Evolutionary conservation across 768 basidiomycete genomes (phyloP).

Genomic region (Royoungia palumana): DNA sequence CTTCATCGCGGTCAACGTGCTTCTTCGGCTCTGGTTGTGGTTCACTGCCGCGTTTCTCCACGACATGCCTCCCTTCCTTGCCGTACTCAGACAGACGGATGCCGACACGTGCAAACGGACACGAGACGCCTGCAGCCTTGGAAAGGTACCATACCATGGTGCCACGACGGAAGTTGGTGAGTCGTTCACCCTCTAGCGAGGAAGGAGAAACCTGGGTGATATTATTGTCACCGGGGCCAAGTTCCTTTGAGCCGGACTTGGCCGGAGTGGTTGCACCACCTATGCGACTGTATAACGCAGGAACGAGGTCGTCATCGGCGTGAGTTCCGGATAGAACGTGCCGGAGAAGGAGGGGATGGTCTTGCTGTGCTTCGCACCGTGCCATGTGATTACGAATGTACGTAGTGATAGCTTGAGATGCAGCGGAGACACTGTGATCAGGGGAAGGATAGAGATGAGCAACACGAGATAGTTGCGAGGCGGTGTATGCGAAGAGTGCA

Average conservation of each 20-base stretch:
- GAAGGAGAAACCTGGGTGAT: background rate
- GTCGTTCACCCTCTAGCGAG: constrained; percentile 31
- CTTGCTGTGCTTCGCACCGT: constrained; percentile 67
- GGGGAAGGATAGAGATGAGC: constrained; percentile 1
- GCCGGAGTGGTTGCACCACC: constrained; percentile 59
- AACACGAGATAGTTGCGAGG: constrained; percentile 14
- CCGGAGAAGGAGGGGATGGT: constrained; percentile 69
- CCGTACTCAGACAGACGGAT: constrained; percentile 68
- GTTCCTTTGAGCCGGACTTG: constrained; percentile 17
- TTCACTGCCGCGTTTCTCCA: constrained; percentile 25
- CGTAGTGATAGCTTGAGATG: constrained; percentile 80
- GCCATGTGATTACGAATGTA: constrained; percentile 72
- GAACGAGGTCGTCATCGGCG: constrained; percentile 69
- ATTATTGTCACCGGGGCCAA: constrained; percentile 26
- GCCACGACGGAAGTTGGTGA: constrained; percentile 74
- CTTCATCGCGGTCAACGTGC: constrained; percentile 34
- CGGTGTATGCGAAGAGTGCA: constrained; percentile 2
- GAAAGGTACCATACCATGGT: constrained; percentile 82
- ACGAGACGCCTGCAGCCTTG: constrained; percentile 68
- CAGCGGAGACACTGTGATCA: constrained; percentile 60
- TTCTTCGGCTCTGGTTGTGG: constrained; percentile 41
- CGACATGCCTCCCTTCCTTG: constrained; percentile 42
- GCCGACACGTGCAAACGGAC: constrained; percentile 72
- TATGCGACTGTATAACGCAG: constrained; percentile 64
- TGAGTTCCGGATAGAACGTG: constrained; percentile 70